Evolutionary conservation across 805 yeast species (phyloP), one percentile per base, ranked within the genome.

Genomic region (Pichia phayaonensis): DNA sequence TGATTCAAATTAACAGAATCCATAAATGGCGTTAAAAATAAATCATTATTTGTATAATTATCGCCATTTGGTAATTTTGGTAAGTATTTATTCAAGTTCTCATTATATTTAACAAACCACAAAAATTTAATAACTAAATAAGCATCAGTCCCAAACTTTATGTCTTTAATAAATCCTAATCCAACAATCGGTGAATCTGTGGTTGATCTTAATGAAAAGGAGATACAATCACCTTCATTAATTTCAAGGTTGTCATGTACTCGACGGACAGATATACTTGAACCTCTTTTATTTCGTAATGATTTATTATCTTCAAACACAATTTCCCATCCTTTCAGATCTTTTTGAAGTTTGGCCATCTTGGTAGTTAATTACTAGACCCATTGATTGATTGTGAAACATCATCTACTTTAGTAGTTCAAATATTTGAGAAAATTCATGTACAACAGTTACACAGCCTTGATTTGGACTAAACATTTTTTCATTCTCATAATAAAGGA

Each of bases 11-110:
- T 58, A 16, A 83, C 62, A 38, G 73, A 73, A 4, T 72, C 74
- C 20, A 70, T 48, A 34, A 75, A 73, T 3, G 85, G 73, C 0
- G 86, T 77, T 24, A 84, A 58, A 55, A 78, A 79, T 7, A 83
- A 49, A 61, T 83, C 89, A 56, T 74, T 72, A 1, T 56, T 53
- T 36, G 59, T 53, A 27, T 59, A 58, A 34, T 55, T 60, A 11
- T 58, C 54, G 10, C 52, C 59, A 45, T 58, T 59, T 22, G 59
- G 61, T 8, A 48, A 55, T 12, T 27, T 20, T 12, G 71, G 67
- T 24, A 68, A 64, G 5, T 57, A 50, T 11, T 24, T 39, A 15
- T 41, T 15, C 6, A 50, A 46, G 2, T 7, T 63, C 39, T 80
- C 83, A 5, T 61, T 41, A 44, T 64, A 59, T 48, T 74, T 61